phyloP scores from a whole-genome alignment of 257 asterid species.

The Gynochthodes officinalis region DNA sequence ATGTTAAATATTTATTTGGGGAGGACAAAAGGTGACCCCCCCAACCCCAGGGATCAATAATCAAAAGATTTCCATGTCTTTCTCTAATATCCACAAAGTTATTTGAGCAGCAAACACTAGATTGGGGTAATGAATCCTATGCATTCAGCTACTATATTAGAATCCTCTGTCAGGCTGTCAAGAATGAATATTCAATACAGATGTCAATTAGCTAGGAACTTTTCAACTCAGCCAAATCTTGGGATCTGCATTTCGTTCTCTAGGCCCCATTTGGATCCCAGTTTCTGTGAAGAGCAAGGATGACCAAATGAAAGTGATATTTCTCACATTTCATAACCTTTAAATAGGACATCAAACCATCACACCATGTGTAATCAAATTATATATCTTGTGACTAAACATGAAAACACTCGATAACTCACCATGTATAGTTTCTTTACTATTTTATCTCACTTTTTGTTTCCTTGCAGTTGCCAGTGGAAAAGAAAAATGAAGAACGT shows the following conservation, averaged over 20 bases:
- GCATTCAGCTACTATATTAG: not conserved
- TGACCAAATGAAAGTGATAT: not conserved
- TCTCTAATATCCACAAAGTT: conserved; percentile 19
- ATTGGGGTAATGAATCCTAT: conserved; percentile 10
- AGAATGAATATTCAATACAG: not conserved
- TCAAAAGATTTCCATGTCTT: conserved; percentile 15
- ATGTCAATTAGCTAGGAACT: not conserved
- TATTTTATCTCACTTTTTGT: too few relatives aligned
- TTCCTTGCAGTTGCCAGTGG: conserved; percentile 43
- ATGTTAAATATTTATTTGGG: conserved; percentile 24
- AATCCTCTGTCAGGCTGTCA: not conserved
- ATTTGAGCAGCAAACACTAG: not conserved
- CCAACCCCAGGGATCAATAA: conserved; percentile 17
- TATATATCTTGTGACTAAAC: too few relatives aligned
- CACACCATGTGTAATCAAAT: too few relatives aligned
- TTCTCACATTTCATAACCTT: not conserved
- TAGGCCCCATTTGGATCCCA: not conserved
- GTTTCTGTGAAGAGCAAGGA: not conserved
- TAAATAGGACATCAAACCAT: too few relatives aligned
- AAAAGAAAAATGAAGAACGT: conserved; percentile 31
- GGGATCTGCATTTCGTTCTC: not conserved
- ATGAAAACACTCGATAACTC: too few relatives aligned
- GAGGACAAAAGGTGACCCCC: conserved; percentile 27
- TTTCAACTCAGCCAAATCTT: not conserved
- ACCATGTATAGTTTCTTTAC: too few relatives aligned